Evolutionary conservation across 2,329 filamentous ascomycete genomes (phyloP), one percentile per base, ranked within the genome.

Genomic region (Alternaria incomplexa): DNA sequence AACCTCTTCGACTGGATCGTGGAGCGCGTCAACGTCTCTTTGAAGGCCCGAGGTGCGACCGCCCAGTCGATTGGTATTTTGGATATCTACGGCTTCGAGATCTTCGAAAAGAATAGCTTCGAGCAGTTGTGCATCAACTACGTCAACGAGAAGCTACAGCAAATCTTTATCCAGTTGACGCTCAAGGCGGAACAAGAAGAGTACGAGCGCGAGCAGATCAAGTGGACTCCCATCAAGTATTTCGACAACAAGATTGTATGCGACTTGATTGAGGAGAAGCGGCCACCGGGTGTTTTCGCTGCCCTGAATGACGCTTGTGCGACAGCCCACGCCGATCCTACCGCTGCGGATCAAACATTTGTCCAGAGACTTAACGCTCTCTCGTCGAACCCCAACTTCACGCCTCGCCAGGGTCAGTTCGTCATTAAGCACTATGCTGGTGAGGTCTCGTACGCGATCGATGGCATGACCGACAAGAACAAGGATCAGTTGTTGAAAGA

Each of bases 231-330:
- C 3, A 99, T 99, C 85, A 96, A 96, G 75, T 99, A 98, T 82
- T 99, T 98, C 73, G 96, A 99, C 82, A 99, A 99, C 86, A 98
- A 98, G 85, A 91, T 99, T 51, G 96, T 99, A 61, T 99, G 96
- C 79, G 96, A 97, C 65, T 81, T 99, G 75, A 99, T 99, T 71
- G 96, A 99, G 81, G 92, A 96, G 77, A 89, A 91, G 77, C 86
- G 94, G 57, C 96, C 96, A 6, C 91, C 93, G 1, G 96, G 96
- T 75, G 89, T 99, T 48, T 97, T 99, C 77, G 96, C 96, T 7
- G 94, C 94, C 5, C 85, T 99, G 82, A 99, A 99, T 79, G 96
- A 99, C 82, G 96, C 96, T 51, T 98, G 96, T 68, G 97, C 96
- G 73, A 98, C 96, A n/a, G 96, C 96, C 6, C 94, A 97, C 79